Percentiles rank a stretch among this genome's conserved stretches.
phyloP scores from a whole-genome alignment of 805 yeast species.

The Zygoascus bituminiphila region DNA sequence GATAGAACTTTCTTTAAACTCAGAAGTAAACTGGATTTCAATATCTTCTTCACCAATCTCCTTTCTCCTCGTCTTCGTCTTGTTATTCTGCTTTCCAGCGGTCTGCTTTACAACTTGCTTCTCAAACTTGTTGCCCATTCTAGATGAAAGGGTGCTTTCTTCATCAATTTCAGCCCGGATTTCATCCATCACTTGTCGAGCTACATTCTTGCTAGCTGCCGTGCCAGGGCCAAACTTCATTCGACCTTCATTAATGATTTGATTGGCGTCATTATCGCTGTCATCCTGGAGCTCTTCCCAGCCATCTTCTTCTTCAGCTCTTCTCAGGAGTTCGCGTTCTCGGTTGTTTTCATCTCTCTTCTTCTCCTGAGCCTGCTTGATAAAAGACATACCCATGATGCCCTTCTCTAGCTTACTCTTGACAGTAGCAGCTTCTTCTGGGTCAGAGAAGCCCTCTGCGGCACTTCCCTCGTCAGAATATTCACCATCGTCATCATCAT shows the following conservation, averaged over 20 bases:
- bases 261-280: conserved; percentile 40
- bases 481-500: conserved; percentile 29
- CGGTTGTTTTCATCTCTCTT: conserved; percentile 51
- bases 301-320: conserved; percentile 30
- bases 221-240: conserved; percentile 67
- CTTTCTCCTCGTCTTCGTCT: conserved; percentile 3
- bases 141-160: conserved; percentile 6
- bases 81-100: too few relatives aligned
- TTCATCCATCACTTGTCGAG: conserved; percentile 16
- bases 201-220: conserved; percentile 28
- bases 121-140: conserved; percentile 10
- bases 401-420: conserved; percentile 67
- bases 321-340: conserved; percentile 42
- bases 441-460: conserved; percentile 23
- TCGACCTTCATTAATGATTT: conserved; percentile 62
- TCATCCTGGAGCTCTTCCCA: conserved; percentile 37
- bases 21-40: conserved; percentile 1
- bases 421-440: conserved; percentile 12
- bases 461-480: conserved; percentile 22
- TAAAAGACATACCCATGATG: conserved; percentile 87
- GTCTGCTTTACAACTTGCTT: conserved; percentile 3
- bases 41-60: conserved; percentile 3
- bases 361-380: conserved; percentile 80
- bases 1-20: neutral
- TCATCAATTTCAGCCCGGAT: conserved; percentile 22